These are phyloP conservation scores for Aspergillus indologenus DNA, from an alignment of 495 filamentous ascomycete genomes.

Conservation along the genomic window DNA sequence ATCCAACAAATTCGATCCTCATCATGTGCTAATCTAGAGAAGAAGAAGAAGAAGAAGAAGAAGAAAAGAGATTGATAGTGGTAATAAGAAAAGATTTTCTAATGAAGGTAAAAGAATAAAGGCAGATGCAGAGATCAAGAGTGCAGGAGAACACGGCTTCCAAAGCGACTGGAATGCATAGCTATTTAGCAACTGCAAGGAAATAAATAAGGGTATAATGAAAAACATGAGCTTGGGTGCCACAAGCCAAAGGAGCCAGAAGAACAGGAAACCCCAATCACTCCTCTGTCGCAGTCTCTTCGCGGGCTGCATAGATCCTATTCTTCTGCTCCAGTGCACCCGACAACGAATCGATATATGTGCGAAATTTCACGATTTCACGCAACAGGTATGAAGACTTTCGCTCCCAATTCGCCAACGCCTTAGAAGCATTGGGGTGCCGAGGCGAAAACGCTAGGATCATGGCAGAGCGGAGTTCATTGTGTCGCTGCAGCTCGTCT, in stretches of 20 bases:
- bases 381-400: constrained; percentile 86
- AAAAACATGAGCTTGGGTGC: neutral
- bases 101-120: too few species aligned
- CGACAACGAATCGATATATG: constrained; percentile 81
- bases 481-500: constrained; percentile 80
- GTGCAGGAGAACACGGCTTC: too few species aligned
- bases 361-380: constrained; percentile 96
- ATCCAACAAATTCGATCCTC: too few species aligned
- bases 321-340: constrained; percentile 57
- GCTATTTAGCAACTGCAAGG: neutral
- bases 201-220: constrained; percentile 11
- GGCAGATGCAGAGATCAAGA: too few species aligned
- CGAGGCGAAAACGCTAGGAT: constrained; percentile 84
- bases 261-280: neutral
- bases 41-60: too few species aligned
- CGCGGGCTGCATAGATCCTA: constrained; percentile 43
- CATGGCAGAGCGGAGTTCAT: constrained; percentile 81
- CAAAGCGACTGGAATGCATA: neutral
- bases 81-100: too few species aligned
- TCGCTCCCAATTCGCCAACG: constrained; percentile 94
- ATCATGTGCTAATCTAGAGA: too few species aligned
- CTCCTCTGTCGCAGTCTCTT: constrained; percentile 19
- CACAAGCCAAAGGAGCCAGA: neutral
- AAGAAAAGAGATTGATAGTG: too few species aligned
- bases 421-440: constrained; percentile 73